Base-by-base conservation (phyloP, 108 stramenopile genomes). In the Pinguiococcus pyrenoidosus region DNA sequence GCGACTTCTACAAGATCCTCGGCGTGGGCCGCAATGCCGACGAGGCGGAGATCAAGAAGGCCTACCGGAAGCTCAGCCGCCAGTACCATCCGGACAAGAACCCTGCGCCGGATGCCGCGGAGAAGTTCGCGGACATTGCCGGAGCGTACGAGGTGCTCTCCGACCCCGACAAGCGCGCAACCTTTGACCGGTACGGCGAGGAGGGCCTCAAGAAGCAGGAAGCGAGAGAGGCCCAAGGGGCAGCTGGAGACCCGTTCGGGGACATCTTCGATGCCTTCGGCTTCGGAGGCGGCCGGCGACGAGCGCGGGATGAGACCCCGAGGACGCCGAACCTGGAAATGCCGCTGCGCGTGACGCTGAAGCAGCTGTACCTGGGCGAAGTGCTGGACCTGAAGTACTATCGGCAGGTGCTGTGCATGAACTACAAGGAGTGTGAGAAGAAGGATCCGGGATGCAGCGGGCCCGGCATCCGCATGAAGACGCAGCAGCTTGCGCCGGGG, bases 71-170 rank as follows among this genome's bases (percentile, higher is more conserved):
- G 60, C 82, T 87, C 43, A 83, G 82, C 4, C 73, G 93, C 23
- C 74, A 90, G 54, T 88, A 70, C 52, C 95, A 97, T 56, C 92
- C 92, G 17, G 95, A 97, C 68, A 97, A 97, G 59, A 89, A 91
- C 59, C 46, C 46, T 13, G 59, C 58, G 51, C 49, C 56, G 8
- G 71, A 72, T 20, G 76, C 76, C 12, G 65, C 60, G 7, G 8
- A 41, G 1, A 56, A 69, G 42, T 77, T 77, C 23, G 63, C 66
- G 23, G 68, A 74, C 21, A 55, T 76, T 3, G 59, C 69, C 10
- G 13, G 41, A 2, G 77, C 77, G 1, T 78, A 78, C 62, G 72
- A 74, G 29, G 49, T 76, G 26, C 61, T 75, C 23, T 71, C 66
- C 29, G 72, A 78, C 41, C 46, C 59, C 12, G 75, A 73, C 29